Evolutionary conservation across 2,329 filamentous ascomycete species (phyloP), one percentile per base, ranked within the genome.

Genomic region (Pestalotiopsis sp.): DNA sequence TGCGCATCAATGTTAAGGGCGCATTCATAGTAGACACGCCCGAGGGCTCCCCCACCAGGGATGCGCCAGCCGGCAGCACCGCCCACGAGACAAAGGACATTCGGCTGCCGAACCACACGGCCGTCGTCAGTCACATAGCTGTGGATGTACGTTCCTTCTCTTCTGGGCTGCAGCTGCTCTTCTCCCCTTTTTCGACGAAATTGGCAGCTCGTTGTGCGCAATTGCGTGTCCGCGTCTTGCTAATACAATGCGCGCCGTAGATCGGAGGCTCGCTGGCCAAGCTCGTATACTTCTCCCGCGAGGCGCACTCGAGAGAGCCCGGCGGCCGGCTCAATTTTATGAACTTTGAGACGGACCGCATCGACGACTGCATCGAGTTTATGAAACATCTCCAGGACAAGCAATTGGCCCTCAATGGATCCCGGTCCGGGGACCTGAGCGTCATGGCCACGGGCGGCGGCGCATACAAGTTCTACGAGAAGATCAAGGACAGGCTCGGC

Each of bases 361-460:
- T 99, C 75, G 94, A 97, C 76, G 90, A 96, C 70, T 98, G 94
- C 80, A 92, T 99, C 71, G 91, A 94, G 74, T 98, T 97, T 76
- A 94, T 99, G 86, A 88, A 91, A 73, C 88, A 93, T 73, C 84
- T 98, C 70, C 94, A 97, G 78, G 87, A 91, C 74, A 93, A 97
- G 75, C 92, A 97, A 76, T 85, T 92, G 73, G 86, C 86, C 65
- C 86, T 92, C 78, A 94, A 94, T 85, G 92, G 91, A 66, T 89
- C 90, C 4, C 85, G 83, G 38, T 88, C 89, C 0, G 86, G 88
- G 62, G 92, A 94, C 73, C 81, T 99, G 58, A 96, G 92, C 76
- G 91, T 99, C 71, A 97, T 98, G 89, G 96, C 96, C 2, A 99
- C 96, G 0, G 96, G 96, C 5, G 96, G 96, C 35, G 96, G 96